phyloP scores from a whole-genome alignment of 225 moss, liverwort and hornwort species.

The Physcomitrellopsis africana region DNA sequence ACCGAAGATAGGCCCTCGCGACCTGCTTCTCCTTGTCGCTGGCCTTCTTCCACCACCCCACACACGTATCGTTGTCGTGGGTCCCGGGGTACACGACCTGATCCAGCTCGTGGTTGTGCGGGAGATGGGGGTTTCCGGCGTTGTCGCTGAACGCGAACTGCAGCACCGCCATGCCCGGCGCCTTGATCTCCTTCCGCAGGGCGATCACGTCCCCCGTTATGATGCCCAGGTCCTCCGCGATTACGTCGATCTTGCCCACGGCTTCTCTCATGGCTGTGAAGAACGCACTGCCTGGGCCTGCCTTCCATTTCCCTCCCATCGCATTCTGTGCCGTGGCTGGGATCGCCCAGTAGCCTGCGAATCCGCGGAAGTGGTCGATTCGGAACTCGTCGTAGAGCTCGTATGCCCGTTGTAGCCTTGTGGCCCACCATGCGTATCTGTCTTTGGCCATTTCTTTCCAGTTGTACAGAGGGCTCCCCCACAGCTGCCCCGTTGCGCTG shows the following conservation, averaged over 20 bases:
- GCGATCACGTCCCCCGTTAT: slow-evolving; percentile 76
- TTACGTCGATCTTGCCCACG: slow-evolving; percentile 79
- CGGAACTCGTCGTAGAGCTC: slow-evolving; percentile 88
- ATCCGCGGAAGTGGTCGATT: slow-evolving; percentile 89
- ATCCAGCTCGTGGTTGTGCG: slow-evolving; percentile 85
- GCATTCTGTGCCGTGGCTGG: slow-evolving; percentile 52
- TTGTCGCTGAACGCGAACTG: slow-evolving; percentile 70
- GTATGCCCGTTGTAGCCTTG: slow-evolving; percentile 68
- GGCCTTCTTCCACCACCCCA: slow-evolving; percentile 58
- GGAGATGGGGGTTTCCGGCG: slow-evolving; percentile 68
- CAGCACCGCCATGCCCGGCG: slow-evolving; percentile 86
- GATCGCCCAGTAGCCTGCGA: slow-evolving; percentile 85
- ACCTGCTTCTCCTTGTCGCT: slow-evolving; percentile 2
- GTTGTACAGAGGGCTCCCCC: slow-evolving; percentile 94
- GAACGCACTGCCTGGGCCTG: slow-evolving; percentile 67
- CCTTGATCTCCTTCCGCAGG: slow-evolving; percentile 59
- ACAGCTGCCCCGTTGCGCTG: slow-evolving; percentile 73
- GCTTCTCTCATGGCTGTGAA: slow-evolving; percentile 74
- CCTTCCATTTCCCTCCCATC: slow-evolving; percentile 63
- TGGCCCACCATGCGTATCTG: slow-evolving; percentile 80
- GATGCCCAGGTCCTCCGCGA: slow-evolving; percentile 84
- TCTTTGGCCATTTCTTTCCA: slow-evolving; percentile 89
- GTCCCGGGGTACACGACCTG: slow-evolving; percentile 90
- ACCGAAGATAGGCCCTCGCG: slow-evolving; percentile 50
- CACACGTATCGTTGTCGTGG: slow-evolving; percentile 84